A percentile compares a stretch with the other conserved stretches of the same genome.
phyloP scores from a whole-genome alignment of 2,329 filamentous ascomycete species.

The Hymenoscyphus salicellus region DNA sequence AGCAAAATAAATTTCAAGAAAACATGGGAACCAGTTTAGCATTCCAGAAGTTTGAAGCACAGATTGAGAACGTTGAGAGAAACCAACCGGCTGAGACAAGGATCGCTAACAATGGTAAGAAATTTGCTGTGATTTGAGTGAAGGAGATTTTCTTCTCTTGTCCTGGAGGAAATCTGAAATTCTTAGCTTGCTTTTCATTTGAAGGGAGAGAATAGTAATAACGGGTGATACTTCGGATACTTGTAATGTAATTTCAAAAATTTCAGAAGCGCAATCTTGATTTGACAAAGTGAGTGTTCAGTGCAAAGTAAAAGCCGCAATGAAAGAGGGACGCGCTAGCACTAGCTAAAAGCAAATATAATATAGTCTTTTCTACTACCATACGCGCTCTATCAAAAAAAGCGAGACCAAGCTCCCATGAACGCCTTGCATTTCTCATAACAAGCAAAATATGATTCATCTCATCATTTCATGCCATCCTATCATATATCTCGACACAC shows the following conservation, averaged over 20 bases:
- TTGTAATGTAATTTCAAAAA: neutral
- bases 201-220: neutral
- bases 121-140: neutral
- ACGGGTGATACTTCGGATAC: neutral
- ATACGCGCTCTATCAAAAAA: slow-evolving; percentile 11
- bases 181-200: neutral
- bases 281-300: neutral
- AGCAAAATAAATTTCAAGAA: no score
- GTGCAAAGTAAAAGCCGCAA: neutral
- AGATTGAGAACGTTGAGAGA: neutral
- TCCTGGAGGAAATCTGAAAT: neutral
- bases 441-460: neutral
- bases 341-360: neutral
- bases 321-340: neutral
- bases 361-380: neutral
- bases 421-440: neutral
- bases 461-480: neutral
- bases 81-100: neutral
- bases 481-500: neutral
- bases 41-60: neutral
- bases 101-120: neutral
- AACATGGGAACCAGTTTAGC: no score
- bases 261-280: neutral
- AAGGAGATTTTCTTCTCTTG: neutral
- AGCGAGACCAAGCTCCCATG: neutral